These are phyloP conservation scores for Cardamine resedifolia DNA, from an alignment of 345 rosid species.

Conservation along the genomic window DNA sequence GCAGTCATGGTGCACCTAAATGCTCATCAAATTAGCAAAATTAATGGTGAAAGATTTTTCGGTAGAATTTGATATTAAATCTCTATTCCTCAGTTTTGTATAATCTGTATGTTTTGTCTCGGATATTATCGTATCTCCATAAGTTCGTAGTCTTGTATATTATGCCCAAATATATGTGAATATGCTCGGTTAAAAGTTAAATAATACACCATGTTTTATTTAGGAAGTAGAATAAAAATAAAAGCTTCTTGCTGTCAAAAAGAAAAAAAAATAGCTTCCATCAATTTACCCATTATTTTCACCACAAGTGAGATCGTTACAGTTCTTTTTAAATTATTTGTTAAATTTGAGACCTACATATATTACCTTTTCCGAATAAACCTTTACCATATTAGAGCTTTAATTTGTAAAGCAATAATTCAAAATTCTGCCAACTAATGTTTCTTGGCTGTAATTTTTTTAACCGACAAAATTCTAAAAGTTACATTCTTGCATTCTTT, in stretches of 20 bases:
- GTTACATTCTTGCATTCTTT: background rate
- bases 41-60: no score
- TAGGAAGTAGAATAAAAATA: background rate
- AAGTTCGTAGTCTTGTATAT: constrained; percentile 1
- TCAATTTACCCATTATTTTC: background rate
- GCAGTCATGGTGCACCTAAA: no score
- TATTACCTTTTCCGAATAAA: background rate
- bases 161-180: background rate
- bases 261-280: no score
- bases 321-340: background rate
- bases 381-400: background rate
- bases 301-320: background rate
- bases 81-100: background rate
- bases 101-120: background rate
- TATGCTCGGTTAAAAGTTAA: background rate
- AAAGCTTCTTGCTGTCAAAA: no score
- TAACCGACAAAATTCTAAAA: background rate
- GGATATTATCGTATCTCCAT: constrained; percentile 26
- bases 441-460: background rate
- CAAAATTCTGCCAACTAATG: background rate
- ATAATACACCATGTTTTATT: background rate
- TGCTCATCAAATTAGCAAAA: no score
- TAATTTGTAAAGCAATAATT: background rate
- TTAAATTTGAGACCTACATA: background rate
- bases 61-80: background rate